Base-by-base conservation (phyloP, 2,329 filamentous ascomycete species). In the Graphiopsis chlorocephala region DNA sequence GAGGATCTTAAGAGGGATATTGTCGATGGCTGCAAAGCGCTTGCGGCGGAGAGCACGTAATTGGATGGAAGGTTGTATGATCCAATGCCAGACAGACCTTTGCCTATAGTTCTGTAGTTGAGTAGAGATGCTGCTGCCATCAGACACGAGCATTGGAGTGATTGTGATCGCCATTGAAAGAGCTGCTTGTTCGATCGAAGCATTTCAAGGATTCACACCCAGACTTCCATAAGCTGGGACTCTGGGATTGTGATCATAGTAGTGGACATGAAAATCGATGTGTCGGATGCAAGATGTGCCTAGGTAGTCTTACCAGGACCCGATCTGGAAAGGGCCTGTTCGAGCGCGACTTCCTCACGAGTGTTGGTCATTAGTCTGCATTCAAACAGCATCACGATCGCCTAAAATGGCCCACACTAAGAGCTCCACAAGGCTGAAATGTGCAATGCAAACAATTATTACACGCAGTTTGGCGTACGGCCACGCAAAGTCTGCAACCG, bases 1-100 rank as follows among this genome's bases (percentile, higher is more conserved):
- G 90, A 95, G 77, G 95, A 98, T 79, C 75, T 99, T 74, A 87
- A 85, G 53, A 48, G 35, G 61, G 61, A 64, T 52, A 29, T 64
- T 26, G 53, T 64, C 2, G 53, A 48, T 17, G 61, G 38, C 1
- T 64, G 61, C 64, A 81, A 82, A 75, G 84, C 82, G 20, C 72
- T 92, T 73, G 73, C 61, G 28, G 53, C 53, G n/a, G 31, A 56
- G 53, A 38, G 53, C 23, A 14, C 17, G 4, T 56, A 17, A 4
- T 3, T 8, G 12, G 23, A 14, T 8, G 12, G 23, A 14, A 38
- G 17, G 8, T n/a, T 42, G 17, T 38, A 38, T 17, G 4, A 38
- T 38, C 35, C n/a, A n/a, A n/a, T n/a, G 29, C 17, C 3, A 3
- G 15, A 6, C 35, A n/a, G 6, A 5, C 1, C 1, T 38, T 17